phyloP scores from a whole-genome alignment of 2,329 filamentous ascomycete species.

The Alternaria angustiovoidea region DNA sequence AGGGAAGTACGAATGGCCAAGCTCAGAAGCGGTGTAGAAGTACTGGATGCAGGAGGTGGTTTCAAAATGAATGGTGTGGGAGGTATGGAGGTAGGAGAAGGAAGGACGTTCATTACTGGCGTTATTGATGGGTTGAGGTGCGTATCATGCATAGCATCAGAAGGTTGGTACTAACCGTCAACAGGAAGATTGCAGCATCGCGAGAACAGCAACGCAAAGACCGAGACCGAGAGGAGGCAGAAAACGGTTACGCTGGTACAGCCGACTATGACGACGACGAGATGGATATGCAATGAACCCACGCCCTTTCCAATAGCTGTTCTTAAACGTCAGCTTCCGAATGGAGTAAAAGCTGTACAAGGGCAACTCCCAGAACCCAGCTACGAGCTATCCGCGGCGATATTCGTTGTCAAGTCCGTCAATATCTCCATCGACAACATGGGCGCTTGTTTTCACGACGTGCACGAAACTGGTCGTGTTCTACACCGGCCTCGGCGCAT shows the following conservation, averaged over 20 bases:
- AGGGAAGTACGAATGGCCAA: conserved; percentile 90
- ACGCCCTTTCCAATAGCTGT: neutral
- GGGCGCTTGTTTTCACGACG: neutral
- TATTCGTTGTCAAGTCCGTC: neutral
- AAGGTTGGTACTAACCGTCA: conserved; percentile 13
- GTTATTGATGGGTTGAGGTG: conserved; percentile 84
- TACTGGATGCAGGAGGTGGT: conserved; percentile 73
- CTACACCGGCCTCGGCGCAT: neutral
- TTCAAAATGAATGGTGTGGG: conserved; percentile 85
- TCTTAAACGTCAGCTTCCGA: neutral
- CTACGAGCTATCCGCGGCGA: neutral
- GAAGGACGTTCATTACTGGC: conserved; percentile 80
- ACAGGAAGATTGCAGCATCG: conserved; percentile 79
- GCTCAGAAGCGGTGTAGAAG: conserved; percentile 76
- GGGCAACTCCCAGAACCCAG: neutral
- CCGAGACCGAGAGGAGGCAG: conserved; percentile 73
- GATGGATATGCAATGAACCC: conserved; percentile 48
- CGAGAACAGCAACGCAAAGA: conserved; percentile 80
- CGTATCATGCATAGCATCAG: neutral
- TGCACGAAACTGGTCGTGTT: neutral
- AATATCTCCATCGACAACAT: neutral
- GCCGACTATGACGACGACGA: conserved; percentile 67
- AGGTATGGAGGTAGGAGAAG: conserved; percentile 91
- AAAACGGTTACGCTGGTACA: conserved; percentile 61
- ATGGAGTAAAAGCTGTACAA: neutral